phyloP scores from a whole-genome alignment of 352 stramenopile genomes.

The Thalassiosira delicatula region DNA sequence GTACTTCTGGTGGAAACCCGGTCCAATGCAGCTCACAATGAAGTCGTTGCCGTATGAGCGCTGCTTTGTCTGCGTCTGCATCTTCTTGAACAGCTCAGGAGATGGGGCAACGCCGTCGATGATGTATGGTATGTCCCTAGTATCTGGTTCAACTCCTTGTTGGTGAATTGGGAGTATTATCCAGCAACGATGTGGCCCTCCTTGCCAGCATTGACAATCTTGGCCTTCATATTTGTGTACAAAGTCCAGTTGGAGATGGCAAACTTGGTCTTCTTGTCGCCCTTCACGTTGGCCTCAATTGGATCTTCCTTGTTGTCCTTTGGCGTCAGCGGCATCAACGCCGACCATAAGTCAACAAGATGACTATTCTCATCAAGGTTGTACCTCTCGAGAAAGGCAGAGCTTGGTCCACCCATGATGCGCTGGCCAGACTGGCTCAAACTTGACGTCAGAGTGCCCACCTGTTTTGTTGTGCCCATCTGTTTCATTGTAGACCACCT shows the following conservation, averaged over 20 bases:
- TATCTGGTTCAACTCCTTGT: too few species aligned
- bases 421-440: not conserved
- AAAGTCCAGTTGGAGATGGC: slow-evolving; percentile 36
- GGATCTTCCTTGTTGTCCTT: slow-evolving; percentile 28
- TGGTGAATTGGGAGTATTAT: slow-evolving; percentile 23
- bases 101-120: slow-evolving; percentile 52
- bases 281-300: slow-evolving; percentile 18
- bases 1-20: not conserved
- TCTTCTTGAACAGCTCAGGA: slow-evolving; percentile 31
- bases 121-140: slow-evolving; percentile 35
- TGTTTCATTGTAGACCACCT: not conserved
- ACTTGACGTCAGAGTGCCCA: not conserved
- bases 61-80: slow-evolving; percentile 25
- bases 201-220: slow-evolving; percentile 31
- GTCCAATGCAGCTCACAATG: slow-evolving; percentile 3
- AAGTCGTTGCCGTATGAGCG: slow-evolving; percentile 40
- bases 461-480: too few species aligned
- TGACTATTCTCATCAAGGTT: slow-evolving; percentile 38
- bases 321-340: slow-evolving; percentile 36
- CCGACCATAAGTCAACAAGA: slow-evolving; percentile 44
- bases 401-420: slow-evolving; percentile 17
- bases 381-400: slow-evolving; percentile 34
- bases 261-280: slow-evolving; percentile 34
- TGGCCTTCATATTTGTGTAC: slow-evolving; percentile 43
- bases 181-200: slow-evolving; percentile 27